Base-by-base conservation (phyloP, 257 asterid genomes). In the Datura wrightii region DNA sequence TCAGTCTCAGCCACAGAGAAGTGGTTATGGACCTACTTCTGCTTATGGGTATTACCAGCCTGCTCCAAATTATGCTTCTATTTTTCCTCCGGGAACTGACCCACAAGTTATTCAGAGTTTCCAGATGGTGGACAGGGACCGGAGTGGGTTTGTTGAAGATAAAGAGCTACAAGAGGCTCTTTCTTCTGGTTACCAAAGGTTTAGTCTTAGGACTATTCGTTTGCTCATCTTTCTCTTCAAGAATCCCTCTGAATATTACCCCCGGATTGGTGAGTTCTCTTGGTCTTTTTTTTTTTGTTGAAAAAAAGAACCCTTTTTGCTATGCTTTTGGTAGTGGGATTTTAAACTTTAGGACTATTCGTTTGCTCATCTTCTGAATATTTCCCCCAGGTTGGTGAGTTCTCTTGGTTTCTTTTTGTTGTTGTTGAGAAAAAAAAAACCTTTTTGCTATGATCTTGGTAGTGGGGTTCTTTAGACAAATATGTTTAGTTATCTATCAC, bases 91-190 rank as follows among this genome's bases (percentile, higher is more conserved):
- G 60, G 97, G 94, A 2, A 95, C 98, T 10, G 89, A 91, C 82
- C 97, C 97, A 86, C 97, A 93, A 82, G 91, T 93, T 87, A 89
- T 95, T 80, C 89, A 92, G 88, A 92, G 92, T 84, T 95, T 93
- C 83, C 95, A 93, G 89, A 92, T 90, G 98, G 99, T 94, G 85
- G 99, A 95, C 56, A 86, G 90, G 84, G 93, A 95, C 81, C 88
- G 81, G 36, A 93, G 94, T 85, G 99, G 97, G 37, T 95, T 86
- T 72, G 89, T 94, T 88, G 99, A 95, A 71, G 98, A 92, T 55
- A 85, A 69, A 42, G 99, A 95, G 93, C 92, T 95, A 5, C 94
- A 88, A 82, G 90, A 89, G 82, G 97, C 99, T 14, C 89, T 95
- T 31, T 82, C 95, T 36, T 83, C 91, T 84, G 90, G 83, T 84